A percentile compares a stretch with the other conserved stretches of the same genome.
phyloP scores from a whole-genome alignment of 2,329 filamentous ascomycete species.

The Bipolaris cookei region DNA sequence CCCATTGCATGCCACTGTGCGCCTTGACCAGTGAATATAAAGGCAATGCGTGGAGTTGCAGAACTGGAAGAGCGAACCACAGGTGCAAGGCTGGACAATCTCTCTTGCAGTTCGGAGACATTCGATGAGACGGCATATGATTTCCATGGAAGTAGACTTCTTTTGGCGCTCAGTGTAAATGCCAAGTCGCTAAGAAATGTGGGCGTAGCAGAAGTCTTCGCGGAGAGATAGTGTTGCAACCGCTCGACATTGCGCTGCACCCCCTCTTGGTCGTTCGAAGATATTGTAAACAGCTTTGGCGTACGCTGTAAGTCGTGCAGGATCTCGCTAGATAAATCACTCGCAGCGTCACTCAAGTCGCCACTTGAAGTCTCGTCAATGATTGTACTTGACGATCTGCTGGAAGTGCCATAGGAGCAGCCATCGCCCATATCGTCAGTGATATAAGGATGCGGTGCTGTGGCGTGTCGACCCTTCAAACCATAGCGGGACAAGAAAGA shows the following conservation, averaged over 20 bases:
- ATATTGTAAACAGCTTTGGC: constrained; percentile 5
- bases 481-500: constrained; percentile 7
- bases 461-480: constrained; percentile 17
- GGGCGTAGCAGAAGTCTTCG: not conserved
- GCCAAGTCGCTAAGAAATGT: constrained; percentile 7
- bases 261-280: constrained; percentile 14
- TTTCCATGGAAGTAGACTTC: constrained; percentile 8
- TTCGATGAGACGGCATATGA: constrained; percentile 7
- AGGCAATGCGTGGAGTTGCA: constrained; percentile 23
- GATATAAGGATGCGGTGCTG: constrained; percentile 19
- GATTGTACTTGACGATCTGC: constrained; percentile 6
- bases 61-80: constrained; percentile 11
- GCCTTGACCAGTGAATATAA: constrained; percentile 44
- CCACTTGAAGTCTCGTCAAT: constrained; percentile 3
- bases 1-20: constrained; percentile 46
- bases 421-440: constrained; percentile 6
- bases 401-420: not conserved
- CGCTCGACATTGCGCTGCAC: constrained; percentile 10
- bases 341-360: constrained; percentile 4
- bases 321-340: constrained; percentile 11
- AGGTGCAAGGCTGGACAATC: constrained; percentile 2
- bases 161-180: constrained; percentile 11
- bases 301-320: constrained; percentile 3
- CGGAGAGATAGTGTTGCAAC: constrained; percentile 9
- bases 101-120: constrained; percentile 1